Base-by-base conservation (phyloP, 441 rosid species). In the Pelargonium cotyledonis region DNA sequence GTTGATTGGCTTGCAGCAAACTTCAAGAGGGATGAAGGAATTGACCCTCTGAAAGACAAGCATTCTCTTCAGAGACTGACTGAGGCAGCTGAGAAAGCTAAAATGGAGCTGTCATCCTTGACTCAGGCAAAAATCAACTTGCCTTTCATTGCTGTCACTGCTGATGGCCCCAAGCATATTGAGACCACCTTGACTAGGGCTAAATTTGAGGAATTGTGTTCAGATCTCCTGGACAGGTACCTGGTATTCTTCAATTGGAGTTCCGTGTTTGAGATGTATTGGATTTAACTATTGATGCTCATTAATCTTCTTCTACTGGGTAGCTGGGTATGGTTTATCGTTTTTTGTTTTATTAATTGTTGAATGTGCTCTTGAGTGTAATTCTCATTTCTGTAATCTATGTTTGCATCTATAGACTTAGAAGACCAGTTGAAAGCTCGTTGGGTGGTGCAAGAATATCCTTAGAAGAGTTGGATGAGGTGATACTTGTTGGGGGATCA, bases 401-500 rank as follows among this genome's bases (percentile, higher is more conserved):
- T 7, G 15, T 31, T 10, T 70, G 35, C 5, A 31, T 74, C 23
- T 47, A 14, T 65, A 93, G 98, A 85, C 86, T 89, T 46, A 93
- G 70, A 82, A 91, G 80, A 14, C 98, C 98, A 0, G 98, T 89
- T 65, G 95, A 87, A 77, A 93, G 79, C 68, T 68, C 98, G 3
- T 70, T 91, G 77, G 83, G 85, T 79, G 98, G 89, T 69, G 98
- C 98, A 43, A 91, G 88, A 70, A 88, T 91, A 10, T 75, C 91
- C 63, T 81, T 85, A 26, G 91, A 82, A 60, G 98, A 93, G 68
- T 70, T 93, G 16, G 98, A 91, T 73, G 98, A 91, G 76, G 96
- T 93, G 21, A 93, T 93, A 65, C 96, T 93, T 76, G 98, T 93
- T n/a, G 98, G 98, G 67, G 98, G 98, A 38, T 91, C 98, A 53